Percentiles rank a stretch among this genome's conserved stretches.
Evolutionary conservation across 305 asterid species (phyloP).

Genomic region (Euphrasia arctica): DNA sequence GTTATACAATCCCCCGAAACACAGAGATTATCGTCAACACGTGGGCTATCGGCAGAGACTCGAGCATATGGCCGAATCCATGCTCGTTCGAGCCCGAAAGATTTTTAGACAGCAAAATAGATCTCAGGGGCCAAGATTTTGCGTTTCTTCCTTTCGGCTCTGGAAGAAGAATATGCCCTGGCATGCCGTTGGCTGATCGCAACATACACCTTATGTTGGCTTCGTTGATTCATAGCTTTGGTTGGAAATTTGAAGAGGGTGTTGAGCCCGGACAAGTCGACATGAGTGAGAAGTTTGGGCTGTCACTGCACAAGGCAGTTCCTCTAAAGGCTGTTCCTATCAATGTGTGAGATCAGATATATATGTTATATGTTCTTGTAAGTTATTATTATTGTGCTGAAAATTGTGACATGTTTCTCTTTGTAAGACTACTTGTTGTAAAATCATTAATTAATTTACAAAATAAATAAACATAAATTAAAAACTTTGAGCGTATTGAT

Average conservation of each 20-base stretch:
- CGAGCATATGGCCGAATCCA: constrained; percentile 36
- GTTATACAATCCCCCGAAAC: constrained; percentile 34
- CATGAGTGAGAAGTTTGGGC: neutral
- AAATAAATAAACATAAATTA: too few species aligned
- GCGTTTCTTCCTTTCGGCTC: constrained; percentile 42
- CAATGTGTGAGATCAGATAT: neutral
- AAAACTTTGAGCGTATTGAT: too few species aligned
- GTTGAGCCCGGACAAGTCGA: neutral
- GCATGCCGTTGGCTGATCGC: constrained; percentile 35
- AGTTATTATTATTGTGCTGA: too few species aligned
- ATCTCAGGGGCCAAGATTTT: constrained; percentile 41
- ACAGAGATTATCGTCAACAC: constrained; percentile 36
- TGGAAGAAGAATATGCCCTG: constrained; percentile 51
- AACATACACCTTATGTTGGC: neutral
- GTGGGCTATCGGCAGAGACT: constrained; percentile 50
- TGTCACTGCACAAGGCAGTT: neutral
- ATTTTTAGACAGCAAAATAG: constrained; percentile 30
- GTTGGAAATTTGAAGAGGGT: neutral
- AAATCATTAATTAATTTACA: too few species aligned
- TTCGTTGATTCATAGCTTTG: neutral
- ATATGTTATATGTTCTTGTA: too few species aligned
- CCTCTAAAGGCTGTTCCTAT: neutral
- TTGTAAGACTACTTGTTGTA: too few species aligned
- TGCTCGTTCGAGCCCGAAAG: constrained; percentile 41
- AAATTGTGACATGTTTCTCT: too few species aligned